Conservation (phyloP, 768 basidiomycete species). For the Zangia roseola region DNA sequence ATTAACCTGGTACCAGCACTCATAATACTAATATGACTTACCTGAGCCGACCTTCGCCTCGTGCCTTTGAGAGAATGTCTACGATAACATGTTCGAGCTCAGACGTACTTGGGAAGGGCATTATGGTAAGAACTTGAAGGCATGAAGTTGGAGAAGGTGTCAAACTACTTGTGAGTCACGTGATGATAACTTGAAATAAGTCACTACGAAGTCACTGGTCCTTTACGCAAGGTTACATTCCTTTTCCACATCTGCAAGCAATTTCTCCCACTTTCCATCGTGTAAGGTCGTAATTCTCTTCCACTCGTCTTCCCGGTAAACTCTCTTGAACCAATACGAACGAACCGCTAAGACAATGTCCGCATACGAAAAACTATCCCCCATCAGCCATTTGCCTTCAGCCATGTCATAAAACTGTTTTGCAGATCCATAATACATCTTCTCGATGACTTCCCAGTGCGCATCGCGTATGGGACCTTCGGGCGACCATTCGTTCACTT, state of each 20-base stretch:
- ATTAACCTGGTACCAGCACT: background rate
- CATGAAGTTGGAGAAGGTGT: background rate
- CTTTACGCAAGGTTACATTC: conserved; percentile 20
- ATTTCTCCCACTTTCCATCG: conserved; percentile 25
- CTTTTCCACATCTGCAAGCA: conserved; percentile 26
- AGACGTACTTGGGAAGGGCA: conserved; percentile 14
- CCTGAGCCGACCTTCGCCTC: conserved; percentile 21
- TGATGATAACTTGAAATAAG: conserved; percentile 8
- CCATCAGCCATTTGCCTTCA: conserved; percentile 32
- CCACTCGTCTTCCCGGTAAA: conserved; percentile 29
- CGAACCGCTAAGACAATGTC: conserved; percentile 25
- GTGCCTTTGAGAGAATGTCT: conserved; percentile 23
- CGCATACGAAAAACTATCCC: conserved; percentile 30
- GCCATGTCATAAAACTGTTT: conserved; percentile 22
- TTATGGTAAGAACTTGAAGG: conserved; percentile 2
- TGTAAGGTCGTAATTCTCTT: conserved; percentile 24
- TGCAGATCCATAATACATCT: conserved; percentile 1
- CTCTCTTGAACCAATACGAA: conserved; percentile 17
- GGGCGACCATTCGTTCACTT: conserved; percentile 40
- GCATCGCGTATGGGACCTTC: conserved; percentile 32
- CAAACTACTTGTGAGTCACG: conserved; percentile 5
- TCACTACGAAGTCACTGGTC: too few relatives aligned
- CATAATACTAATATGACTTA: conserved; percentile 1
- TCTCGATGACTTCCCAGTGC: conserved; percentile 27
- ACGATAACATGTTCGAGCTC: conserved; percentile 19